Evolutionary conservation across 345 rosid species (phyloP), one percentile per base, ranked within the genome.

Genomic region (Citropsis articulata): DNA sequence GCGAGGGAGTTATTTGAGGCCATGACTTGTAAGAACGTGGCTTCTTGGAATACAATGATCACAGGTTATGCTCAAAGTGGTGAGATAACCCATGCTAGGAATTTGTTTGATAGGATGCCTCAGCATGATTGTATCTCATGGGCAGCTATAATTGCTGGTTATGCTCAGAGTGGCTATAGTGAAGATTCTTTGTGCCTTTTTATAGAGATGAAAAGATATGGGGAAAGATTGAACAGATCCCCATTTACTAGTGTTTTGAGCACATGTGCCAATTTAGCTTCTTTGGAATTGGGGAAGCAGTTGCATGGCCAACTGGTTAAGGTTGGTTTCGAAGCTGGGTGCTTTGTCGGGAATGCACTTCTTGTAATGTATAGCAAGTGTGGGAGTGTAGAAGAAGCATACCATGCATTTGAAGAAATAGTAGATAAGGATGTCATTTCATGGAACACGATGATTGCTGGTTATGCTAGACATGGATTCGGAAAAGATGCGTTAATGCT

Each of bases 141-240:
- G 95, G 90, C 93, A 19, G 93, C 93, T 73, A 90, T 91, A 90
- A 86, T 91, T 84, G 85, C 92, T 27, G 92, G 91, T 60, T 91
- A 88, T 69, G 84, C 93, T 14, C 95, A 91, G 77, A 66, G 82
- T 65, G 93, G 90, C 24, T 81, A 78, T 42, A 80, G 78, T 80
- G 84, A 87, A 79, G 91, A 90, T 77, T 91, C 93, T 79, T 75
- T 89, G 72, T 65, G 50, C 22, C 83, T 90, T 80, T 86, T 87
- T 78, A 77, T 85, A 12, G 82, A 81, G 66, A 91, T 91, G 95
- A 85, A 87, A 85, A 85, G 93, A 75, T 85, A 83, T 21, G 91
- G 92, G n/a, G 93, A 84, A 75, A 85, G 83, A 72, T 72, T 88
- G 82, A 91, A 88, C 62, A 86, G 91, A 76, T 88, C 95, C 48